Evolutionary conservation across 495 filamentous ascomycete species (phyloP).

Genomic region (Aspergillus nidulans): DNA sequence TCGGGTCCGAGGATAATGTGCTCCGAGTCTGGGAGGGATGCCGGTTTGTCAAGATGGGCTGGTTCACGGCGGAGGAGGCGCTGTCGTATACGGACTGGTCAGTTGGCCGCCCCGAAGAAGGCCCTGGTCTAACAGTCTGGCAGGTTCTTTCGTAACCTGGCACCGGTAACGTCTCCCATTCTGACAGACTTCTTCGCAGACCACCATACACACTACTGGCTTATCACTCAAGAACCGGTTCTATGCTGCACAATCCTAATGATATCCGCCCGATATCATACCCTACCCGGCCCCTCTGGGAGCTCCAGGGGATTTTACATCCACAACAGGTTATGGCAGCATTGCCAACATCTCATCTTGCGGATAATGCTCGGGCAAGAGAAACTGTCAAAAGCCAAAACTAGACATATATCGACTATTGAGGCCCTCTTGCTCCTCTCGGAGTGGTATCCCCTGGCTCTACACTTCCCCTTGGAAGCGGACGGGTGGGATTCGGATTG

Average conservation of each 20-base stretch:
- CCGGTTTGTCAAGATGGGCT: slow-evolving; percentile 40
- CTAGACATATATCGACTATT: slow-evolving; percentile 32
- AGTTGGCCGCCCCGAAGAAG: background rate
- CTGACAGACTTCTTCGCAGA: slow-evolving; percentile 32
- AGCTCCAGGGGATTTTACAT: slow-evolving; percentile 35
- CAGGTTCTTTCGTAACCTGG: slow-evolving; percentile 35
- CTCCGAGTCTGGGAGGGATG: slow-evolving; percentile 33
- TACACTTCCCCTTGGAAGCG: slow-evolving; percentile 36
- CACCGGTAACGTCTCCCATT: slow-evolving; percentile 32
- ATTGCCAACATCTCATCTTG: slow-evolving; percentile 37
- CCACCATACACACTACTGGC: slow-evolving; percentile 30
- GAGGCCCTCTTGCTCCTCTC: slow-evolving; percentile 37
- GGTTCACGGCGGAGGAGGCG: slow-evolving; percentile 37
- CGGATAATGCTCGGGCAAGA: slow-evolving; percentile 37
- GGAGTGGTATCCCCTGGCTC: slow-evolving; percentile 38
- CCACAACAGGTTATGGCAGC: slow-evolving; percentile 40
- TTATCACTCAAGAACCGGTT: slow-evolving; percentile 37
- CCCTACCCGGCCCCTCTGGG: slow-evolving; percentile 31
- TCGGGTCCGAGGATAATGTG: slow-evolving; percentile 13
- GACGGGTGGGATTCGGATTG: slow-evolving; percentile 31
- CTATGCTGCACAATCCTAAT: slow-evolving; percentile 39
- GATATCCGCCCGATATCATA: slow-evolving; percentile 34
- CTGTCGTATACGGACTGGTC: background rate
- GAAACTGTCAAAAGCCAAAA: slow-evolving; percentile 28
- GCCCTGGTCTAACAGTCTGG: background rate